Conservation (phyloP, 495 filamentous ascomycete species). For the Elaphomyces granulatus region DNA sequence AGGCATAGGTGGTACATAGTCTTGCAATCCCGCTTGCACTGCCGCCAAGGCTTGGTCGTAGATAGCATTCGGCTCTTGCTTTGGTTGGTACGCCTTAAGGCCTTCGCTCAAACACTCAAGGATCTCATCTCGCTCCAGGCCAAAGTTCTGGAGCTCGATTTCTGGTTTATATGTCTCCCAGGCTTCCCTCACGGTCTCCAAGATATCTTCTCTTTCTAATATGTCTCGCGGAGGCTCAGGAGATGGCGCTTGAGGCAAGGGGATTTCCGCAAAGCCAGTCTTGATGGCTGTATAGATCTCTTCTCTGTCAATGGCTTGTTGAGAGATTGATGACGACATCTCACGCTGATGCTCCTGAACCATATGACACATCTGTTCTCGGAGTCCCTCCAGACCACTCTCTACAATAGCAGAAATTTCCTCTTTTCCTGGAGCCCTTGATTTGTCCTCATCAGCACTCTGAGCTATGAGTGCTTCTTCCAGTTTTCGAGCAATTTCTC, state of each 20-base stretch:
- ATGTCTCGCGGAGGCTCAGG: slow-evolving; percentile 20
- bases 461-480: slow-evolving; percentile 44
- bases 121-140: slow-evolving; percentile 76
- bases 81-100: slow-evolving; percentile 56
- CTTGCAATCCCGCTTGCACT: slow-evolving; percentile 66
- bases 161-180: slow-evolving; percentile 89
- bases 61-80: slow-evolving; percentile 41
- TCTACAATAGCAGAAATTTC: slow-evolving; percentile 68
- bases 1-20: slow-evolving; percentile 57
- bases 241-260: slow-evolving; percentile 24
- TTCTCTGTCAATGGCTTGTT: slow-evolving; percentile 48
- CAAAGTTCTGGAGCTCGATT: slow-evolving; percentile 77
- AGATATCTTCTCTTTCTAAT: slow-evolving; percentile 63
- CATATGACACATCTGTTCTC: slow-evolving; percentile 59
- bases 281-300: slow-evolving; percentile 72
- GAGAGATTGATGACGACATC: slow-evolving; percentile 37
- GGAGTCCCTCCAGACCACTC: slow-evolving; percentile 63
- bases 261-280: slow-evolving; percentile 55
- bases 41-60: slow-evolving; percentile 69
- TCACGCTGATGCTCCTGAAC: slow-evolving; percentile 61
- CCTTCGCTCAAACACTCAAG: slow-evolving; percentile 73
- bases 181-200: slow-evolving; percentile 71
- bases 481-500: slow-evolving; percentile 70
- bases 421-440: slow-evolving; percentile 39
- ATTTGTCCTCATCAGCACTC: slow-evolving; percentile 31